These are phyloP conservation scores for Brettanomyces sp. DNA, from an alignment of 805 yeast species.

Conservation along the genomic window DNA sequence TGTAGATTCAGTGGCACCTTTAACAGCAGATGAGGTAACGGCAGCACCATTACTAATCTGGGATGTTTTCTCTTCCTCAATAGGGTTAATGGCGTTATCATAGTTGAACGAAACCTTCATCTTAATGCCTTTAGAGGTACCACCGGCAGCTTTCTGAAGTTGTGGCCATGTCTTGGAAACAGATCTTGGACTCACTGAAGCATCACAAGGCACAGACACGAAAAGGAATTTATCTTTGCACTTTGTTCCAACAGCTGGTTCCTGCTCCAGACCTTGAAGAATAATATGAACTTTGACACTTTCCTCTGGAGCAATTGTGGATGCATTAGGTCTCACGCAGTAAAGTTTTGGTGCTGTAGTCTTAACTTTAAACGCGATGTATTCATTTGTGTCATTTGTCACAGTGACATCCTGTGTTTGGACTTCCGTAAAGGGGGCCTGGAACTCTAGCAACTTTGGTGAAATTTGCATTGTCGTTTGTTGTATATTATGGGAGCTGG, in stretches of 20 bases:
- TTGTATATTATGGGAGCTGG: too few species aligned
- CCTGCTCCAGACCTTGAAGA: slow-evolving; percentile 72
- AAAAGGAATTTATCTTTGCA: slow-evolving; percentile 90
- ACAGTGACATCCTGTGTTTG: slow-evolving; percentile 54
- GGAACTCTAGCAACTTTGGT: slow-evolving; percentile 2
- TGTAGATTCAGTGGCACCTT: not conserved
- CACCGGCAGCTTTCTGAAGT: slow-evolving; percentile 46
- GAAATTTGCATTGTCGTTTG: slow-evolving; percentile 1
- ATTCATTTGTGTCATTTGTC: slow-evolving; percentile 43
- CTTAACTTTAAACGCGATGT: slow-evolving; percentile 87
- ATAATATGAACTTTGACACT: slow-evolving; percentile 69
- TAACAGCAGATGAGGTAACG: slow-evolving; percentile 1
- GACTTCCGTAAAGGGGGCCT: slow-evolving; percentile 69
- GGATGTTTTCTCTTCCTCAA: slow-evolving; percentile 20
- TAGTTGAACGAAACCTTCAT: slow-evolving; percentile 24
- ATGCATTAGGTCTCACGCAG: slow-evolving; percentile 94
- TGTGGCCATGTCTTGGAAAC: slow-evolving; percentile 69
- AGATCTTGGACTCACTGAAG: slow-evolving; percentile 41
- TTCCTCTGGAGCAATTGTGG: slow-evolving; percentile 67
- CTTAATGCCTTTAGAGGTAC: slow-evolving; percentile 18
- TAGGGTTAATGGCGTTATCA: slow-evolving; percentile 21
- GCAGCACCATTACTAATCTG: slow-evolving; percentile 6
- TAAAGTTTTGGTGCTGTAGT: slow-evolving; percentile 94
- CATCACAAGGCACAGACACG: slow-evolving; percentile 72
- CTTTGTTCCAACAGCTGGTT: slow-evolving; percentile 63